Base-by-base conservation (phyloP, 441 rosid genomes). In the Jatropha multifida region DNA sequence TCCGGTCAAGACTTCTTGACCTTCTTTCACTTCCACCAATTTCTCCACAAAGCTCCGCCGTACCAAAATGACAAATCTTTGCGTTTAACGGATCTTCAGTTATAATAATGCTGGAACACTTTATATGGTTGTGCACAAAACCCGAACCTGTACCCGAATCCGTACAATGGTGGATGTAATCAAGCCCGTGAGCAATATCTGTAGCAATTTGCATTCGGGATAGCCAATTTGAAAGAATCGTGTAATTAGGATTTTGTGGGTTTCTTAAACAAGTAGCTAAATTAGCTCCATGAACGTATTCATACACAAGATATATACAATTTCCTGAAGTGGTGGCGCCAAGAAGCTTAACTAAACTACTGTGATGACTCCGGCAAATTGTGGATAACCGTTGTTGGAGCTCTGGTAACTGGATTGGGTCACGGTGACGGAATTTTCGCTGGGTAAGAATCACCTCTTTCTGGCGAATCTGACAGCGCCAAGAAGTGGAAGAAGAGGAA, bases 11-110 rank as follows among this genome's bases (percentile, higher is more conserved):
- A 65, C 64, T 62, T 72, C 85, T 82, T 68, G 32, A 46, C 27
- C 23, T 32, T 26, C 52, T 68, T 58, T n/a, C 79, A 49, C 4
- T 73, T 68, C 69, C 75, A 55, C 44, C 88, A 13, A 82, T 75
- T 74, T 93, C 99, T n/a, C 98, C 96, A 56, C 97, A 91, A 52
- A 94, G 80, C 72, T 91, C 94, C 12, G 94, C 90, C 4, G 98
- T 82, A 20, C 98, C 98, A 73, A 94, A 93, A 79, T 93, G 96
- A 74, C 94, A 94, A 78, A 94, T 88, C 84, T 83, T 91, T 2
- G 90, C 99, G 60, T 82, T 86, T 69, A 90, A 83, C 37, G 84
- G 69, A 7, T 81, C 82, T 76, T 91, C 97, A 40, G 89, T 83
- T 14, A 94, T 92, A 48, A 93, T 40, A 68, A 94, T 81, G 54